Evolutionary conservation across 148 eudicot genomes (phyloP), one percentile per base, ranked within the genome.

Genomic region (Persicaria tinctoria): DNA sequence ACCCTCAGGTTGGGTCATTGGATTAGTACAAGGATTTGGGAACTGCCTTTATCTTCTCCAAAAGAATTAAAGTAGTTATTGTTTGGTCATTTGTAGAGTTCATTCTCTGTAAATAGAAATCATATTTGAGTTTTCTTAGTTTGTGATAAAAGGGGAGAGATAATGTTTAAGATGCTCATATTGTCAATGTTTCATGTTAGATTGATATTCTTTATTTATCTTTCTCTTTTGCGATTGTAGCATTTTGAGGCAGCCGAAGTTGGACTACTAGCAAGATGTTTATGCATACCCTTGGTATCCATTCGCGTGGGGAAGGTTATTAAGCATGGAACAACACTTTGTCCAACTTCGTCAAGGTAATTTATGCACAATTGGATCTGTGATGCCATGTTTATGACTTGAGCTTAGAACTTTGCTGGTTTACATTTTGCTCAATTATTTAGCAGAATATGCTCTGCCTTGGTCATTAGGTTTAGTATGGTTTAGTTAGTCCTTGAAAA

Each of bases 161-260:
- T 38, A 11, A 64, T 20, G n/a, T 64, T 64, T 12, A 4, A 64
- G 4, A 64, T 60, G 17, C 7, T 64, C 2, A 46, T 70, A 8
- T 73, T 73, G 41, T 46, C 68, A 17, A 12, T 32, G 46, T 48
- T 47, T 50, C 46, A 13, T 27, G 48, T 23, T 14, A 7, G 13
- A 9, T 4, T 1, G 48, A 50, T 3, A 71, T 71, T 48, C 32
- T 11, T 3, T 48, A 71, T 18, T 20, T 8, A 11, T 47, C 13
- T 47, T n/a, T 10, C 55, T 48, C 54, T 17, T 50, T 71, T 47
- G 32, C 47, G 6, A 20, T 18, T 71, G 53, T 90, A 94, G 98
- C 90, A 94, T 78, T 94, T 94, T 80, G 97, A 89, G 79, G 89
- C 96, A 46, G 85, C 96, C 16, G 98, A 94, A 83, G 91, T 94